These are phyloP conservation scores for Lactifluus pinguis DNA, from an alignment of 768 basidiomycete species.

Conservation along the genomic window DNA sequence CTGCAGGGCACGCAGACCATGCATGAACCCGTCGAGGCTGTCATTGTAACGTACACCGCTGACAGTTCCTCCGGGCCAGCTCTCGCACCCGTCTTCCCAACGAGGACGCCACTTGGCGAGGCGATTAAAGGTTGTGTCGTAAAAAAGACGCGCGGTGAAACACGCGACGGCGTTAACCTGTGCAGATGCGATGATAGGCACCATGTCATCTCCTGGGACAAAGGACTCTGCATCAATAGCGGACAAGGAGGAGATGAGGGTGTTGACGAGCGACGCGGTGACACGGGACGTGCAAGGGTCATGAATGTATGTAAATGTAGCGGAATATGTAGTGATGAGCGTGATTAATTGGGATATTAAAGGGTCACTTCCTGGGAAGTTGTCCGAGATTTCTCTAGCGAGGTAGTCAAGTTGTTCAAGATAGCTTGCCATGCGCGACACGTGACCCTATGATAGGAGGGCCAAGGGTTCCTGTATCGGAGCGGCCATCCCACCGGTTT, in stretches of 20 bases:
- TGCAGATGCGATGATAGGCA: constrained; percentile 32
- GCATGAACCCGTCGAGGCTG: constrained; percentile 59
- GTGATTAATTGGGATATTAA: constrained; percentile 21
- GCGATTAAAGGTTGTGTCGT: constrained; percentile 54
- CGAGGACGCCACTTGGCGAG: constrained; percentile 45
- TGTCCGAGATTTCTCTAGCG: constrained; percentile 10
- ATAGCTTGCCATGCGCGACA: constrained; percentile 11
- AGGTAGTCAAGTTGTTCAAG: constrained; percentile 15
- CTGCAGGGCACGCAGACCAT: constrained; percentile 44
- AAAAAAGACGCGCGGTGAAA: constrained; percentile 54
- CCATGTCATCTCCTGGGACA: not conserved
- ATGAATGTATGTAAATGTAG: constrained; percentile 61
- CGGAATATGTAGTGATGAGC: constrained; percentile 34
- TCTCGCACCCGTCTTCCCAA: constrained; percentile 54
- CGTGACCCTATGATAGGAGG: not conserved
- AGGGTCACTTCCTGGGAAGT: constrained; percentile 22
- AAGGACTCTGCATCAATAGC: constrained; percentile 1
- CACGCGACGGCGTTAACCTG: constrained; percentile 48
- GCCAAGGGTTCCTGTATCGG: not conserved
- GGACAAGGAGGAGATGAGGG: constrained; percentile 27
- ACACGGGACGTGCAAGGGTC: constrained; percentile 44
- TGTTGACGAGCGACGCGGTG: constrained; percentile 36
- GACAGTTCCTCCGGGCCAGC: constrained; percentile 39
- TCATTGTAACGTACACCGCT: constrained; percentile 47
- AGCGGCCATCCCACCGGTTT: constrained; percentile 9